These are phyloP conservation scores for Macrophomina phaseolina DNA, from an alignment of 2,329 filamentous ascomycete genomes.

Conservation along the genomic window DNA sequence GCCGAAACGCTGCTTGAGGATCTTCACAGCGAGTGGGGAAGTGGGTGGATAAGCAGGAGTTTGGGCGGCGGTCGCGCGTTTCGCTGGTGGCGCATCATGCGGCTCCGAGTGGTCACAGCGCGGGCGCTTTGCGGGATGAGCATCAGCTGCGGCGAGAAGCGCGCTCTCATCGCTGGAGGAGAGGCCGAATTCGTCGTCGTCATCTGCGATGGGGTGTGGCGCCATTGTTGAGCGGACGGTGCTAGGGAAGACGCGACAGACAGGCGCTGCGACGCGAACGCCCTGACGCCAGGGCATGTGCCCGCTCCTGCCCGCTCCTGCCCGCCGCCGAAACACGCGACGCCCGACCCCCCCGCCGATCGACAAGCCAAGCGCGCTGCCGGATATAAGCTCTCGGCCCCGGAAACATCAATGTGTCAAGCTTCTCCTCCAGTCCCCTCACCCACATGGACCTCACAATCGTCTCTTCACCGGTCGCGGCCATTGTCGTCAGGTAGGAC, in stretches of 20 bases:
- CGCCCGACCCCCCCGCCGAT: not conserved
- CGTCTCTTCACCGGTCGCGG: not conserved
- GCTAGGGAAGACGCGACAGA: not conserved
- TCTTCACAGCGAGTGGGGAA: slow-evolving; percentile 36
- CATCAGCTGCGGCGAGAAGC: slow-evolving; percentile 27
- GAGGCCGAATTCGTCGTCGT: slow-evolving; percentile 36
- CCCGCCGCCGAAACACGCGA: not conserved
- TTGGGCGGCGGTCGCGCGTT: not conserved
- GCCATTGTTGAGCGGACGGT: not conserved
- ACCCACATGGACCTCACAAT: not conserved
- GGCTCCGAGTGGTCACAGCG: not conserved
- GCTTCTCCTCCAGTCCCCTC: not conserved
- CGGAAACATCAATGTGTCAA: not conserved
- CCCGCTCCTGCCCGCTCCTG: not conserved
- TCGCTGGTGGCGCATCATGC: not conserved
- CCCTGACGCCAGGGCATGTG: slow-evolving; percentile 1
- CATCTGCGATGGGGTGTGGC: not conserved
- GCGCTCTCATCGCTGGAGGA: slow-evolving; percentile 35
- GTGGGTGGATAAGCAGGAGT: slow-evolving; percentile 21
- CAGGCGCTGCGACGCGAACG: not conserved
- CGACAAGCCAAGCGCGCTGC: not conserved
- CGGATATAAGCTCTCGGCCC: not conserved
- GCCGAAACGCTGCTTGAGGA: slow-evolving; percentile 50
- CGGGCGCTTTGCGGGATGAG: not conserved
- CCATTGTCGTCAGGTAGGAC: not conserved